Evolutionary conservation across 73 alveolate genomes (phyloP), one percentile per base, ranked within the genome.

Genomic region (Paramecium pentaurelia): DNA sequence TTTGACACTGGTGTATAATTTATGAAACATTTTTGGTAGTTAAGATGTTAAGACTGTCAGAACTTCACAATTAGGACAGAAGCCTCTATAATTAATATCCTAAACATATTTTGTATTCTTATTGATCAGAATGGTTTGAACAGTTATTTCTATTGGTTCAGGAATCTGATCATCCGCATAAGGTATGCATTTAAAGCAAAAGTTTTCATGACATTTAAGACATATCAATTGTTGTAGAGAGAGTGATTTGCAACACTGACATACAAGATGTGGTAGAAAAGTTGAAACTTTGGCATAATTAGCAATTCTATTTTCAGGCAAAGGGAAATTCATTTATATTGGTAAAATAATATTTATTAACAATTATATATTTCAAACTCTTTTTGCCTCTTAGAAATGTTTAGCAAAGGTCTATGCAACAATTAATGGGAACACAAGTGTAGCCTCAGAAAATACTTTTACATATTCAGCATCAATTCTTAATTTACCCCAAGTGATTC

Each of bases 401-500:
- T 95, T 97, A 27, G 96, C 99, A 95, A 98, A 98, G 6, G 99
- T 97, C 93, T 97, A 97, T 34, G 98, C 99, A 58, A 98, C 99
- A 71, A 98, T 58, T 27, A 98, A 93, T 14, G 99, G 99, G 44
- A 97, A 96, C 16, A 97, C 99, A 20, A 97, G 86, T 32, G 99
- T 77, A 18, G 98, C 97, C 88, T 98, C 99, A 44, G 98, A 95
- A 10, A 92, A 98, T n/a, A 98, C 92, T 93, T 98, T 98, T 54
- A 97, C 97, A 86, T 97, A 96, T 73, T 93, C 75, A 20, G 99
- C 97, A 37, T 95, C 97, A 27, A 94, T 93, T 92, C 49, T 95
- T 58, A 96, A 96, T 90, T 97, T 97, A 16, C 99, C 99, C 99
- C 99, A 97, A 70, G 99, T 93, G 54, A 97, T 99, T 27, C 99